Base-by-base conservation (phyloP, 2,329 filamentous ascomycete species). In the Epichloe amarillans region DNA sequence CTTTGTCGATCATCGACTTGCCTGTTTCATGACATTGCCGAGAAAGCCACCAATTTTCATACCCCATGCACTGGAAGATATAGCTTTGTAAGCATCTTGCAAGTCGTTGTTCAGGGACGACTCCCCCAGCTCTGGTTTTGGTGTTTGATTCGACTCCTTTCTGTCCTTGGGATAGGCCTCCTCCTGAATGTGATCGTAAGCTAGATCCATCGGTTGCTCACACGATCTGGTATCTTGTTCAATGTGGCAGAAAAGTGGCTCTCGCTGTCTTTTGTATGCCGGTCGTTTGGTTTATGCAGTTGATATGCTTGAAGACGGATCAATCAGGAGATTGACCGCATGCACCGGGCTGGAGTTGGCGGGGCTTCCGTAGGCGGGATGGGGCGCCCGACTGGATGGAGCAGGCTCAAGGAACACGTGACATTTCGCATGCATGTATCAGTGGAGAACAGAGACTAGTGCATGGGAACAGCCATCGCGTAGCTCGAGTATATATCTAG, bases 131-230 rank as follows among this genome's bases (percentile, higher is more conserved):
- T 69, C 67, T 21, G 60, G 55, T 50, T 70, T 64, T 46, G 72
- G 64, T 45, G 67, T 66, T 42, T 71, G 68, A 42, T 71, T 69
- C 38, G 61, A 50, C 56, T 74, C 71, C 54, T 79, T 72, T 53
- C 73, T 63, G 52, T 82, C 74, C 60, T 80, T 77, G 39, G 79
- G 74, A 55, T 87, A 77, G 48, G 81, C 78, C 66, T 93, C 84
- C 72, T 95, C 88, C 65, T 88, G 83, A 61, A 97, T 95, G 68
- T 95, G 89, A 64, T 98, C 93, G 77, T 97, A 98, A 43, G 90
- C 90, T 63, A 94, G 76, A 79, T 98, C 93, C 93, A 98, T 97
- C 57, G 56, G 61, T 49, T 39, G 8, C 26, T 26, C 37, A 12
- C 21, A 4, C 15, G 15, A n/a, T 14, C 3, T 35, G 17, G 15